Evolutionary conservation across 2,329 filamentous ascomycete genomes (phyloP), one percentile per base, ranked within the genome.

Genomic region (Cytospora chrysosperma): DNA sequence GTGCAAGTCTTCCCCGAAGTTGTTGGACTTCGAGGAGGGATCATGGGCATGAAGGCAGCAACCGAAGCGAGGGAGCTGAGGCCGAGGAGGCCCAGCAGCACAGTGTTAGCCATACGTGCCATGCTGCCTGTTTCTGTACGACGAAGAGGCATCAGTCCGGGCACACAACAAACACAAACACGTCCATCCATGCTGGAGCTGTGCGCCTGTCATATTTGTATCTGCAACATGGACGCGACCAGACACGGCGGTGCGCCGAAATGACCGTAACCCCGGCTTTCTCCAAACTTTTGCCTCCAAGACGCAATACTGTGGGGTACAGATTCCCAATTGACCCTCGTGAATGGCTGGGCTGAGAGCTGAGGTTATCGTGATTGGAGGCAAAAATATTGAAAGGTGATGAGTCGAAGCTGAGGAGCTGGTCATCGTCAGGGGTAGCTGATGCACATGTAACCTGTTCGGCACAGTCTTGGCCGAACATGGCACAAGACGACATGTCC

Each of bases 1-100:
- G 62, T 70, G 43, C 71, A 73, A 4, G 59, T 63, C 61, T 66
- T 68, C 15, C 67, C 67, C 24, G 66, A 65, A 13, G 21, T 63
- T 15, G 61, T 59, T 34, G 69, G 69, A 32, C 55, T 61, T 26
- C 60, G 59, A 24, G 63, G 67, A 43, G 34, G 17, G 30, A 27
- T 26, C 24, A 40, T 59, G 54, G 61, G 57, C n/a, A 61, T 32
- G 17, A 6, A 26, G 15, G 62, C 56, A 49, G 27, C 32, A 13
- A 19, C 43, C 12, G 51, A 55, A 27, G 26, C 59, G 5, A 62
- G 12, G 15, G 65, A 40, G 34, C n/a, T 34, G 24, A 65, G 55
- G 62, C 51, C 28, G n/a, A 56, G 21, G 19, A 66, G 58, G 21
- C 51, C 37, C 12, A 57, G 19, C 58, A 66, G 50, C 4, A 61